A percentile compares a stretch with the other conserved stretches of the same genome.
phyloP scores from a whole-genome alignment of 2,329 filamentous ascomycete species.

The Chrysosporium keratinophilum region DNA sequence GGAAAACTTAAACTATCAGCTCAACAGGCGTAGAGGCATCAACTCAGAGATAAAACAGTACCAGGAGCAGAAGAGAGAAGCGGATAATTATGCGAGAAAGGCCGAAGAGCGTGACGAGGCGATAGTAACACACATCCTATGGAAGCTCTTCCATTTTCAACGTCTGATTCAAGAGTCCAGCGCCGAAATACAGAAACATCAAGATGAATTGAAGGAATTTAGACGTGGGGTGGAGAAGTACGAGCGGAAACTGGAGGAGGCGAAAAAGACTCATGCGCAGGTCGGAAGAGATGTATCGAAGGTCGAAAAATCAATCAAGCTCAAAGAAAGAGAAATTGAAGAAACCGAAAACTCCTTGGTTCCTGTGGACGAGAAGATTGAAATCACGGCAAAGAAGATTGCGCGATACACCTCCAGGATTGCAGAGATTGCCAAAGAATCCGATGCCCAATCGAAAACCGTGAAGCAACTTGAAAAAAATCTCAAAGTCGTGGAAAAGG shows the following conservation, averaged over 20 bases:
- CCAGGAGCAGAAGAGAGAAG: conserved; percentile 90
- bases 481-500: conserved; percentile 74
- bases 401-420: conserved; percentile 59
- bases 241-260: conserved; percentile 66
- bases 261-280: conserved; percentile 70
- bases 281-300: conserved; percentile 66
- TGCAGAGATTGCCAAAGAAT: conserved; percentile 62
- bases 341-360: conserved; percentile 76
- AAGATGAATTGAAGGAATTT: conserved; percentile 89
- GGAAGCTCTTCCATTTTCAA: conserved; percentile 95
- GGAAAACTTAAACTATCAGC: conserved; percentile 78
- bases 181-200: conserved; percentile 79
- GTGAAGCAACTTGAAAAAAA: conserved; percentile 71
- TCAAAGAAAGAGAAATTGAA: conserved; percentile 77
- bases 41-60: conserved; percentile 98
- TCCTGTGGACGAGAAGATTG: conserved; percentile 85
- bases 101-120: conserved; percentile 82
- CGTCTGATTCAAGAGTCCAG: conserved; percentile 86
- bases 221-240: conserved; percentile 78
- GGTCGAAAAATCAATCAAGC: conserved; percentile 74
- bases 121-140: conserved; percentile 84
- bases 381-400: conserved; percentile 61
- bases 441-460: conserved; percentile 56
- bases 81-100: conserved; percentile 85
- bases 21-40: conserved; percentile 82